These are phyloP conservation scores for Calendula officinalis DNA, from an alignment of 129 eudicot species.

Conservation along the genomic window DNA sequence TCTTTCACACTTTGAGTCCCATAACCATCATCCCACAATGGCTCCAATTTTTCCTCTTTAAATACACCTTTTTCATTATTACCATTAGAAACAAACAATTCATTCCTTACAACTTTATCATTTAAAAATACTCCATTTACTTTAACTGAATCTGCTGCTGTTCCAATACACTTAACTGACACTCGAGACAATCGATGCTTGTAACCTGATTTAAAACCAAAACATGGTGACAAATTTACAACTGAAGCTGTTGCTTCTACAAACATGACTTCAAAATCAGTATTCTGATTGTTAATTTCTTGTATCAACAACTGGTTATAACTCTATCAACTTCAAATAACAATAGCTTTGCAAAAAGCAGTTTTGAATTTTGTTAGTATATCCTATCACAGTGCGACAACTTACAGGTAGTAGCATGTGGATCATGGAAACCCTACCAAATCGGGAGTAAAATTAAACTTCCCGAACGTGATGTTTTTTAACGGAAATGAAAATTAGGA, in stretches of 20 bases:
- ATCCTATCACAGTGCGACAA: not conserved
- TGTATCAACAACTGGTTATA: constrained; percentile 4
- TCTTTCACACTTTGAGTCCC: constrained; percentile 77
- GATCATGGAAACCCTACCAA: not conserved
- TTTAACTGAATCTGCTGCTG: constrained; percentile 42
- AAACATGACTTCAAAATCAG: constrained; percentile 20
- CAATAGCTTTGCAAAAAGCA: not conserved
- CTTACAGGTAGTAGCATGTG: constrained; percentile 2
- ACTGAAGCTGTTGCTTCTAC: constrained; percentile 25
- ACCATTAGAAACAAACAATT: constrained; percentile 18
- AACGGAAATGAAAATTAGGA: constrained; percentile 20
- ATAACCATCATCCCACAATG: constrained; percentile 94
- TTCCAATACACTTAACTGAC: constrained; percentile 40
- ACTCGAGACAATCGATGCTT: constrained; percentile 34
- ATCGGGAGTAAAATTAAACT: constrained; percentile 1
- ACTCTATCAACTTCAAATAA: not conserved
- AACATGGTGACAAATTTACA: constrained; percentile 41
- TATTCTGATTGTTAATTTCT: not conserved
- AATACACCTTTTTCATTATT: constrained; percentile 16
- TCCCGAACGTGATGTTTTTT: constrained; percentile 10
- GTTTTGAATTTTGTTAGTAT: not conserved
- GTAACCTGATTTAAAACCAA: constrained; percentile 31
- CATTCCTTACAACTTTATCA: constrained; percentile 22
- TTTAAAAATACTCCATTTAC: constrained; percentile 46
- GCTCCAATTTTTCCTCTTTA: constrained; percentile 48